Conservation (phyloP, 2,329 filamentous ascomycete species). For the Aschersonia sp. region DNA sequence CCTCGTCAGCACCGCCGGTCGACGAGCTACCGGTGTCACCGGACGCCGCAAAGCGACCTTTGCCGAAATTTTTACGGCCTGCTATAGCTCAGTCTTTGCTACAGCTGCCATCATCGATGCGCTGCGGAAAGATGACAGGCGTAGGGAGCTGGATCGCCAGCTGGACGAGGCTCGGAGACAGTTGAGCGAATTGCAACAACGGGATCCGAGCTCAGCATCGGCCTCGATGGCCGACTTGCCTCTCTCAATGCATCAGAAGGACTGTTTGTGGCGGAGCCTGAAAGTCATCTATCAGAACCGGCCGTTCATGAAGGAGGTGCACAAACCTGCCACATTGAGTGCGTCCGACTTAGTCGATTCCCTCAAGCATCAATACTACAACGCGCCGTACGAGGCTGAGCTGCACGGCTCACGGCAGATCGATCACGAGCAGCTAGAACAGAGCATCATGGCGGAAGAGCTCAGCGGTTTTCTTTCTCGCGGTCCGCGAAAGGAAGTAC, state of each 20-base stretch:
- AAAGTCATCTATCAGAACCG: slow-evolving; percentile 16
- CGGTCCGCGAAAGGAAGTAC: slow-evolving; percentile 9
- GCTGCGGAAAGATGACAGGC: slow-evolving; percentile 39
- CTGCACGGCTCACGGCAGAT: slow-evolving; percentile 10
- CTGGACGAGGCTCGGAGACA: slow-evolving; percentile 40
- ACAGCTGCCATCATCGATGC: slow-evolving; percentile 50
- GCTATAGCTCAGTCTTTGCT: slow-evolving; percentile 54
- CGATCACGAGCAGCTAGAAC: slow-evolving; percentile 17
- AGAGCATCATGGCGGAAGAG: slow-evolving; percentile 15
- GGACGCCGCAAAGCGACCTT: slow-evolving; percentile 33
- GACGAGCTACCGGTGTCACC: slow-evolving; percentile 33
- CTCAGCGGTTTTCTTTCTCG: slow-evolving; percentile 9
- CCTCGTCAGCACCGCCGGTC: slow-evolving; percentile 30
- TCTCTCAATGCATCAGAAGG: slow-evolving; percentile 15
- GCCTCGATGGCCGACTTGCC: slow-evolving; percentile 4
- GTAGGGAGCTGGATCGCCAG: slow-evolving; percentile 45
- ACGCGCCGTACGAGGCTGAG: slow-evolving; percentile 9
- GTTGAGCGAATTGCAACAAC: slow-evolving; percentile 23
- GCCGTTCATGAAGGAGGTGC: slow-evolving; percentile 21
- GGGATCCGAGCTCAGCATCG: slow-evolving; percentile 9
- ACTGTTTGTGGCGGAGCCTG: slow-evolving; percentile 15
- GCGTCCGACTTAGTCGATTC: slow-evolving; percentile 12
- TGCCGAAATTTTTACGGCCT: slow-evolving; percentile 46
- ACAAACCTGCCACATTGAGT: slow-evolving; percentile 14
- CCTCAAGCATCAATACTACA: slow-evolving; percentile 15